Evolutionary conservation across 169 alveolate genomes (phyloP).

Genomic region (Neospora caninum): DNA sequence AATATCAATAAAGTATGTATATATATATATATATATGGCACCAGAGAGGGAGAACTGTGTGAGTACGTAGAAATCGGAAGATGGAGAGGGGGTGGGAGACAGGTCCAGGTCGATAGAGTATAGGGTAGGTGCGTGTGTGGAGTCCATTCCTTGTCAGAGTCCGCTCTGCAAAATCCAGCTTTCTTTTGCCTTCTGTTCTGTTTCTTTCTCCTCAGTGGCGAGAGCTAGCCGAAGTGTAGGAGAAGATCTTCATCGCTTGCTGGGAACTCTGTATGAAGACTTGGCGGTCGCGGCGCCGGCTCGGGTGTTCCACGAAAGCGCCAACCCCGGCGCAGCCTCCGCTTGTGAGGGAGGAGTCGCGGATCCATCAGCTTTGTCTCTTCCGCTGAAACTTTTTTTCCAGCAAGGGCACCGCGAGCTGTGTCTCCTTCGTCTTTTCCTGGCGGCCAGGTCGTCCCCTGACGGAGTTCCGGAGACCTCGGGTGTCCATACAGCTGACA

Average conservation of each 20-base stretch:
- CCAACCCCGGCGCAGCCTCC: neutral
- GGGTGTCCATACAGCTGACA: neutral
- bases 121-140: neutral
- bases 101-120: neutral
- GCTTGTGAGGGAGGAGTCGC: neutral
- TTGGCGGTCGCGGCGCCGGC: constrained; percentile 7
- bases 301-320: neutral
- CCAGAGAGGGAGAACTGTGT: no score
- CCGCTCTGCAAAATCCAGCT: no score
- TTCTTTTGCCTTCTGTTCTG: neutral
- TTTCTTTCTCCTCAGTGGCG: neutral
- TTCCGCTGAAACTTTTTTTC: neutral
- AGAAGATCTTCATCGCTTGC: neutral
- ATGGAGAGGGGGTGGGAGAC: no score
- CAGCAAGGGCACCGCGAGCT: neutral
- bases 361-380: neutral
- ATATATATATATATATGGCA: no score
- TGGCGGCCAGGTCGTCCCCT: neutral
- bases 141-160: neutral
- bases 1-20: no score
- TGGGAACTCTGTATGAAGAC: neutral
- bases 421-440: neutral
- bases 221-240: neutral
- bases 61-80: no score
- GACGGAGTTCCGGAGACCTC: neutral